Evolutionary conservation across 2,329 filamentous ascomycete genomes (phyloP), one percentile per base, ranked within the genome.

Genomic region (Penicillium digitatum): DNA sequence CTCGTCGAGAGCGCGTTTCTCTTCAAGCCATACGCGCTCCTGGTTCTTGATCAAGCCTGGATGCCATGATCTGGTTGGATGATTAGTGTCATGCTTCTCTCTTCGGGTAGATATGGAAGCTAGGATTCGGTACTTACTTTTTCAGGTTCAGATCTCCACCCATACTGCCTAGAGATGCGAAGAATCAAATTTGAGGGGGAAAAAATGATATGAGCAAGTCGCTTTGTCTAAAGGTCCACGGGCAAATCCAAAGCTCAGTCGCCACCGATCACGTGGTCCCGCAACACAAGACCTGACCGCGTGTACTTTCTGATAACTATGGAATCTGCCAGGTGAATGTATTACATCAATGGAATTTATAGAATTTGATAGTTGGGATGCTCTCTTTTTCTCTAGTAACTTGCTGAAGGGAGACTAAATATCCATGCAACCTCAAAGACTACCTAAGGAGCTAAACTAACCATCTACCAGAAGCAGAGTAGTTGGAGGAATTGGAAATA

Each of bases 71-170:
- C 86, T 86, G 18, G 54, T 69, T 20, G 27, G 68, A 42, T 64
- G 45, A 54, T 66, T 53, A 57, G 55, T 52, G 26, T 55, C 27
- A 46, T 37, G 42, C 35, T 44, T 55, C 46, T 7, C 49, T 46
- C 18, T 48, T 14, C 9, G 20, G n/a, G 29, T n/a, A n/a, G 6
- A 43, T 35, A 2, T 10, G 24, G 11, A 18, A 27, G 9, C 9
- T 7, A 3, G 22, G 2, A 16, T 5, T 8, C 2, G 5, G 8
- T 24, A 56, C 66, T 59, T 57, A 89, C 76, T 91, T 90, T 77
- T 96, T 96, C 66, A 95, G 77, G 70, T 97, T 96, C 69, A 99
- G 84, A 81, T 97, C 92, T 71, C 91, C 91, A 78, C 92, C 92
- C 88, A 95, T 96, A 62, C 76, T 88, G 77, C 66, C 14, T 55